These are phyloP conservation scores for Lactifluus pinguis DNA, from an alignment of 768 basidiomycete genomes.

Conservation along the genomic window DNA sequence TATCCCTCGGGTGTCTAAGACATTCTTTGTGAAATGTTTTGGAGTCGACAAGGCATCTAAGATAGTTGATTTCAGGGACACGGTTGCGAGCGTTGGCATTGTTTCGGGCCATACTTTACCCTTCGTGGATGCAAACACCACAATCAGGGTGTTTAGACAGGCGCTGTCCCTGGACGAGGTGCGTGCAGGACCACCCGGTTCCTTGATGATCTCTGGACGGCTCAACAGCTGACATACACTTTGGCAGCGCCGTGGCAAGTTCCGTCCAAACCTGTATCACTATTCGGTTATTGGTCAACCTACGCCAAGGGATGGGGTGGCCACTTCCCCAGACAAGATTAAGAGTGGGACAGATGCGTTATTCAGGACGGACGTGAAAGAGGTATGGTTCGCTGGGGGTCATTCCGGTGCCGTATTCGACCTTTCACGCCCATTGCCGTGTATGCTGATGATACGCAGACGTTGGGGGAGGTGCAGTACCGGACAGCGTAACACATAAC, in stretches of 20 bases:
- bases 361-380: constrained; percentile 4
- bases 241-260: constrained; percentile 53
- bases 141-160: constrained; percentile 66
- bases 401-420: constrained; percentile 10
- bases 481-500: background rate
- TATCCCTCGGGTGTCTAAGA: background rate
- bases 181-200: constrained; percentile 11
- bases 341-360: background rate
- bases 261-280: constrained; percentile 56
- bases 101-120: constrained; percentile 51
- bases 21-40: background rate
- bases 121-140: constrained; percentile 52
- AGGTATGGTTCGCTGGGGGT: constrained; percentile 19
- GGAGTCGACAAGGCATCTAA: background rate
- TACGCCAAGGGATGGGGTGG: background rate
- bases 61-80: constrained; percentile 44
- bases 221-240: background rate
- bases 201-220: background rate
- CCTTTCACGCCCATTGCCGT: background rate
- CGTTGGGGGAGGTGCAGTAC: constrained; percentile 12
- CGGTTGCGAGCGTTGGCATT: constrained; percentile 67
- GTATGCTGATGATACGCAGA: background rate
- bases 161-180: constrained; percentile 75
- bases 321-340: no score
- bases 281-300: constrained; percentile 26